Conservation (phyloP, 345 rosid genomes). For the Nephelium lappaceum region DNA sequence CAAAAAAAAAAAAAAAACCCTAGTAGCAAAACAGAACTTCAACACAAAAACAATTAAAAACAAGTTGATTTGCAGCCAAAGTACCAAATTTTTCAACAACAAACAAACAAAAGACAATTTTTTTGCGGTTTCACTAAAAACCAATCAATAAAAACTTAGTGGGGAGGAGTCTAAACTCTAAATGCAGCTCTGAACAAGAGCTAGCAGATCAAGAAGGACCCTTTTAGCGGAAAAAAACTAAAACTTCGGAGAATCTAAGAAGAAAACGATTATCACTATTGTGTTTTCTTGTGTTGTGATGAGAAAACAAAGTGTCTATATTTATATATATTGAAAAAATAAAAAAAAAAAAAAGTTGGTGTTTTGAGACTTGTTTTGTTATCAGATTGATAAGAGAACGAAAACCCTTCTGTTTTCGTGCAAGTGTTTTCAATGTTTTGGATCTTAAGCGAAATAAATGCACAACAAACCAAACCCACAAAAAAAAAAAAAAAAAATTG, state of each 20-base stretch:
- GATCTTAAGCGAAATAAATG: slow-evolving; percentile 21
- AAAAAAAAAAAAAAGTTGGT: neutral
- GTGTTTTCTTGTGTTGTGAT: neutral
- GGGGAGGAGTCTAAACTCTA: slow-evolving; percentile 35
- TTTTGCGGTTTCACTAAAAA: neutral
- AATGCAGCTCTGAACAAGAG: slow-evolving; percentile 35
- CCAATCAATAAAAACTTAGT: slow-evolving; percentile 9
- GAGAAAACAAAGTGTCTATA: neutral
- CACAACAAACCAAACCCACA: neutral
- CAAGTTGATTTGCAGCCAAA: slow-evolving; percentile 15
- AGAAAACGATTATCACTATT: slow-evolving; percentile 30
- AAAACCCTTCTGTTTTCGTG: neutral
- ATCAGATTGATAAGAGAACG: slow-evolving; percentile 3
- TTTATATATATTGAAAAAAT: neutral
- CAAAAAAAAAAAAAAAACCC: slow-evolving; percentile 9
- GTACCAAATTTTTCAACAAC: slow-evolving; percentile 12
- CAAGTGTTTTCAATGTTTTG: slow-evolving; percentile 18
- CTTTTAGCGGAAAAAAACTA: slow-evolving; percentile 11
- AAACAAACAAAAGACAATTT: slow-evolving; percentile 2
- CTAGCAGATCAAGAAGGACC: slow-evolving; percentile 18
- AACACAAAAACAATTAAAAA: slow-evolving; percentile 5
- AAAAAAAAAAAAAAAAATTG: neutral
- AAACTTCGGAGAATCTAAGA: slow-evolving; percentile 33
- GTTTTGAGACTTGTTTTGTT: neutral
- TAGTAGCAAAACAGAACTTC: slow-evolving; percentile 11